These are phyloP conservation scores for Blastobotrys illinoisensis DNA, from an alignment of 1,139 yeast species.

Conservation along the genomic window DNA sequence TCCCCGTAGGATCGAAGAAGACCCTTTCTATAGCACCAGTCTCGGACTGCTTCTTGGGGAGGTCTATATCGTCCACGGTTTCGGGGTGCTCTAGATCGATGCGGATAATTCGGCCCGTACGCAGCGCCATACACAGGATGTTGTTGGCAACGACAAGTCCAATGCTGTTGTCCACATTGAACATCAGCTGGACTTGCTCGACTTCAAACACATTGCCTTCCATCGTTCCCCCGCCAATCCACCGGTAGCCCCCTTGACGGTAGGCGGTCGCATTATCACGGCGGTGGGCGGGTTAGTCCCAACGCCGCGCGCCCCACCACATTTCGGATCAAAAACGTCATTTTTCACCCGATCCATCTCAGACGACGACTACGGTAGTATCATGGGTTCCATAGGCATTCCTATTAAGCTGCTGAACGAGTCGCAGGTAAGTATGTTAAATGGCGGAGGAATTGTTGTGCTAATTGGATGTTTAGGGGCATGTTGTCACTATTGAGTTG, in stretches of 20 bases:
- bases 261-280: neutral
- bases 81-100: slow-evolving; percentile 54
- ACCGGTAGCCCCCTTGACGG: slow-evolving; percentile 5
- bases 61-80: slow-evolving; percentile 39
- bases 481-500: slow-evolving; percentile 74
- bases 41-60: slow-evolving; percentile 27
- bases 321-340: neutral
- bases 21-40: slow-evolving; percentile 35
- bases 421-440: slow-evolving; percentile 47
- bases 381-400: slow-evolving; percentile 44
- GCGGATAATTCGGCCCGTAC: slow-evolving; percentile 42
- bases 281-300: neutral
- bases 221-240: slow-evolving; percentile 6
- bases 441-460: neutral
- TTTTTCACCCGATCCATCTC: neutral
- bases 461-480: slow-evolving; percentile 49
- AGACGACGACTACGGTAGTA: neutral
- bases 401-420: slow-evolving; percentile 86
- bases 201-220: slow-evolving; percentile 28
- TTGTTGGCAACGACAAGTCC: slow-evolving; percentile 45
- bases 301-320: neutral
- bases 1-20: slow-evolving; percentile 46
- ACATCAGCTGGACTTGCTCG: slow-evolving; percentile 54
- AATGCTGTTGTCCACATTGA: slow-evolving; percentile 41
- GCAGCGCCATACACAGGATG: slow-evolving; percentile 43